Percentiles rank a stretch among this genome's conserved stretches.
These are phyloP conservation scores for Xanthoceras sorbifolium DNA, from an alignment of 345 rosid species.

Conservation along the genomic window DNA sequence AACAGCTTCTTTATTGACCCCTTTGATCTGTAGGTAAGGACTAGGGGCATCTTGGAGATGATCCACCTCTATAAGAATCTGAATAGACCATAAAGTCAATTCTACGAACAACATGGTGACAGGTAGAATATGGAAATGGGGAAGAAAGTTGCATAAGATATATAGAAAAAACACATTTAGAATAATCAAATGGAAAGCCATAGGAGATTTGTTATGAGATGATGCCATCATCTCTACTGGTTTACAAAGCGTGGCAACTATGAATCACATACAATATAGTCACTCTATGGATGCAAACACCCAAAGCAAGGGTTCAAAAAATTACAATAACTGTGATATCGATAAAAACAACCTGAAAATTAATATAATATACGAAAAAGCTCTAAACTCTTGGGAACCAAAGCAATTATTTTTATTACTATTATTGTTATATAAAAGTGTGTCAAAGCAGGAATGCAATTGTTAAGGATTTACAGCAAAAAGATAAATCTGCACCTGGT, in stretches of 20 bases:
- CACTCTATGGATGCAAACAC: background rate
- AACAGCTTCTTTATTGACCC: slow-evolving; percentile 90
- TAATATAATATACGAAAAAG: background rate
- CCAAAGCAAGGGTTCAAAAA: too few relatives aligned
- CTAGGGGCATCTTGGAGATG: slow-evolving; percentile 80
- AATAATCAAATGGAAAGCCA: background rate
- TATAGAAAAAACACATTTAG: background rate
- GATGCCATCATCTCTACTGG: background rate
- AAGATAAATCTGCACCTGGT: background rate
- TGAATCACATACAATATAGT: background rate
- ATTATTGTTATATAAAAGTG: background rate
- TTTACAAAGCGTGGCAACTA: background rate
- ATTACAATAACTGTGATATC: too few relatives aligned
- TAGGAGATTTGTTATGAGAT: background rate
- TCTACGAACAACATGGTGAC: slow-evolving; percentile 1
- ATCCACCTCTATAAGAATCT: slow-evolving; percentile 95
- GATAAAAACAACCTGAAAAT: too few relatives aligned
- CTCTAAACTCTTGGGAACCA: background rate
- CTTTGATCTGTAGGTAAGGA: slow-evolving; percentile 96
- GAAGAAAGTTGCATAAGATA: slow-evolving; percentile 4
- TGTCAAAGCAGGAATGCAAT: background rate
- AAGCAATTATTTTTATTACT: too few relatives aligned
- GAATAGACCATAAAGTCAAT: slow-evolving; percentile 19
- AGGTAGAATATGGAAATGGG: background rate
- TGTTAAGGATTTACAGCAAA: background rate